A percentile compares a stretch with the other conserved stretches of the same genome.
Evolutionary conservation across 2,329 filamentous ascomycete species (phyloP).

Genomic region (Penicillium sp.): DNA sequence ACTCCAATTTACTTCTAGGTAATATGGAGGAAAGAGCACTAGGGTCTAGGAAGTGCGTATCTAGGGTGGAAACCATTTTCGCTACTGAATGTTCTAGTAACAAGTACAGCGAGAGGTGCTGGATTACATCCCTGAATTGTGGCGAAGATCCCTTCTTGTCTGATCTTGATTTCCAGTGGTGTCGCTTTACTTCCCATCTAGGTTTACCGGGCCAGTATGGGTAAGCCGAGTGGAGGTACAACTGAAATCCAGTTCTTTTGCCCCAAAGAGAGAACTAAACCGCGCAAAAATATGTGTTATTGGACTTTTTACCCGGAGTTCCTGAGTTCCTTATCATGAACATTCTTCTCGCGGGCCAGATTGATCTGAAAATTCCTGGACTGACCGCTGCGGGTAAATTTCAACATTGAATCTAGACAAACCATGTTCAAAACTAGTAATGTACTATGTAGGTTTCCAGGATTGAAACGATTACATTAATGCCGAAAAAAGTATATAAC

Average conservation of each 20-base stretch:
- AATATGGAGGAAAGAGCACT: no score
- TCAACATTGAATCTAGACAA: no score
- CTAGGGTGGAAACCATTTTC: no score
- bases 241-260: neutral
- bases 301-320: neutral
- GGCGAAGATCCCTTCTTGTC: neutral
- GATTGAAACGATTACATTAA: no score
- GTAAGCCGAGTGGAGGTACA: neutral
- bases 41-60: no score
- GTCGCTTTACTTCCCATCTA: neutral
- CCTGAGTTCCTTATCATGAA: no score
- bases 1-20: no score
- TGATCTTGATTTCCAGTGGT: neutral
- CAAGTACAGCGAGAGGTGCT: neutral
- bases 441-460: no score
- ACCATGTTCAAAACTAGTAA: no score
- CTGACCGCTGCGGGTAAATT: neutral
- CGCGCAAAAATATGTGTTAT: neutral
- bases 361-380: neutral
- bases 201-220: neutral
- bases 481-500: neutral
- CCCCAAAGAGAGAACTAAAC: neutral
- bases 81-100: neutral
- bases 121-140: neutral
- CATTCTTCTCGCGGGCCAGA: neutral